Conservation (phyloP, 1,284 basidiomycete genomes). For the Malassezia brasiliensis region DNA sequence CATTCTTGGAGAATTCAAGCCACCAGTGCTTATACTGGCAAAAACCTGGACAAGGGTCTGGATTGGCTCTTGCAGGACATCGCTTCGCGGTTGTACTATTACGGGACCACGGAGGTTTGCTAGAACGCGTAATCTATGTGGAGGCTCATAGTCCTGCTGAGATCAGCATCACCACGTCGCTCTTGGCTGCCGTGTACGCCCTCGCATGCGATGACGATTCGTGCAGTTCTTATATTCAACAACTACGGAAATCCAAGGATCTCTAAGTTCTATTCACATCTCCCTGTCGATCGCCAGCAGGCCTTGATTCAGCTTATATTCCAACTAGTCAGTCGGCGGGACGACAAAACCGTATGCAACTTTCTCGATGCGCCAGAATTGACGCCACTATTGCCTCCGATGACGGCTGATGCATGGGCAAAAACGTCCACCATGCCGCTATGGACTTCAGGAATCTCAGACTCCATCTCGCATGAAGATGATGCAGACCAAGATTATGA, state of each 20-base stretch:
- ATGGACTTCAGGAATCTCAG: too few relatives aligned
- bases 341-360: constrained; percentile 37
- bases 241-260: constrained; percentile 80
- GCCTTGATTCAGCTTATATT: constrained; percentile 41
- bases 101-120: constrained; percentile 1
- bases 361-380: constrained; percentile 46
- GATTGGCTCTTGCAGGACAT: constrained; percentile 93
- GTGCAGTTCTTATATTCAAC: constrained; percentile 74
- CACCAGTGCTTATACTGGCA: constrained; percentile 82
- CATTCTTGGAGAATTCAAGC: constrained; percentile 69
- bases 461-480: too few relatives aligned
- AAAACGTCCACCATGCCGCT: background rate
- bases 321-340: constrained; percentile 37
- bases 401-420: constrained; percentile 16
- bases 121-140: background rate
- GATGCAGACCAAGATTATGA: constrained; percentile 10
- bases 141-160: background rate
- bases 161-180: background rate
- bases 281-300: constrained; percentile 38
- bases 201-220: constrained; percentile 60
- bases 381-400: constrained; percentile 29
- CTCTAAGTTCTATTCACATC: constrained; percentile 74
- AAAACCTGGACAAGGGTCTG: constrained; percentile 71
- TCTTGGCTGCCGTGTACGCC: background rate
- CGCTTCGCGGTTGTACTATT: constrained; percentile 50